phyloP scores from a whole-genome alignment of 2,329 filamentous ascomycete genomes.

The Didymella pomorum region DNA sequence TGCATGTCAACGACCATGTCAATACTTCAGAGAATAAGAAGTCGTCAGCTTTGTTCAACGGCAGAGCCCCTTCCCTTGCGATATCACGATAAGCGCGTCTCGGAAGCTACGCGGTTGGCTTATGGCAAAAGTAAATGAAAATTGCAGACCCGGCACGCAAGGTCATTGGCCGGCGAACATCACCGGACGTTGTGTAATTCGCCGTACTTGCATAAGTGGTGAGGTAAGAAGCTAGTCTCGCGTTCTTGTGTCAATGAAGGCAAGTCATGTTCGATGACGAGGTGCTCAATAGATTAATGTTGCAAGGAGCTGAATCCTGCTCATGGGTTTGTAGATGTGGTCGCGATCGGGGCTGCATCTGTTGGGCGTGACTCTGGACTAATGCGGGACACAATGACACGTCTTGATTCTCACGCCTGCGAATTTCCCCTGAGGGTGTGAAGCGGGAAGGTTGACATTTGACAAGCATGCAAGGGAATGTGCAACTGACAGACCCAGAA shows the following conservation, averaged over 20 bases:
- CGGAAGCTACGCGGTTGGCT: constrained; percentile 15
- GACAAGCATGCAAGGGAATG: constrained; percentile 14
- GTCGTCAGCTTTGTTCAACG: neutral
- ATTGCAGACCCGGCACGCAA: neutral
- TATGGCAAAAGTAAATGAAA: constrained; percentile 12
- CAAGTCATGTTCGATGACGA: neutral
- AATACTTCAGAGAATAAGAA: constrained; percentile 1
- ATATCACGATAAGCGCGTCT: constrained; percentile 4
- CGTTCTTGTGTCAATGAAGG: neutral
- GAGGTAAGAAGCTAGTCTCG: neutral
- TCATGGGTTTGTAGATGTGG: neutral
- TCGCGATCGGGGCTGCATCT: neutral
- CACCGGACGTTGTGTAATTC: constrained; percentile 1
- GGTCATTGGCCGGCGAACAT: neutral
- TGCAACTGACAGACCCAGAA: neutral
- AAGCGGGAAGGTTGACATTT: constrained; percentile 1
- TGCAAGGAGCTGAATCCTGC: constrained; percentile 8
- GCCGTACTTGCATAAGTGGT: constrained; percentile 6
- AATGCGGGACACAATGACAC: constrained; percentile 6
- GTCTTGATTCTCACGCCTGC: neutral
- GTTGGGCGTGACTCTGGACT: constrained; percentile 1
- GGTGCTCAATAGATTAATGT: neutral
- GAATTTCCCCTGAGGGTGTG: neutral
- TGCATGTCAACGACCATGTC: neutral
- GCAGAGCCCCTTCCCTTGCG: neutral